Evolutionary conservation across 225 moss, liverwort and hornwort species (phyloP).

Genomic region (Rhytidiadelphus loreus): DNA sequence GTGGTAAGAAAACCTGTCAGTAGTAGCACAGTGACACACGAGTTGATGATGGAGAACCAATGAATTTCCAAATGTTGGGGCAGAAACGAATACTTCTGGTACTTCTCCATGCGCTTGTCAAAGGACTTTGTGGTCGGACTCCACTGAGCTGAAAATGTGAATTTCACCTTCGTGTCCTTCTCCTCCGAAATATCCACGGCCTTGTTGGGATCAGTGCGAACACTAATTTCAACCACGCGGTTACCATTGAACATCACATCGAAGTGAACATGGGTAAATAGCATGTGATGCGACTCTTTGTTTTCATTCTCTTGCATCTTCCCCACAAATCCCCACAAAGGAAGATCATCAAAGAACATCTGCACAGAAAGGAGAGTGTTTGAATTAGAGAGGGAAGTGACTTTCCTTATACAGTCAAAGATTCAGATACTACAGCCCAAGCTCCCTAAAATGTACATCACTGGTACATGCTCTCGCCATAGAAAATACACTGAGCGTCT

Average conservation of each 20-base stretch:
- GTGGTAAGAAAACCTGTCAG: conserved; percentile 94
- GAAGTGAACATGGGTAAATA: conserved; percentile 81
- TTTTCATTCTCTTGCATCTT: conserved; percentile 42
- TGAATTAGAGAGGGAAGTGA: neutral
- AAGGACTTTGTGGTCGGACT: conserved; percentile 38
- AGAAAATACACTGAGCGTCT: neutral
- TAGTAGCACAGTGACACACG: conserved; percentile 91
- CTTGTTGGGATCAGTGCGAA: conserved; percentile 52
- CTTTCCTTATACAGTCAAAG: neutral
- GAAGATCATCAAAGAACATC: conserved; percentile 99
- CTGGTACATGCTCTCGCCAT: neutral
- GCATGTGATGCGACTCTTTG: conserved; percentile 36
- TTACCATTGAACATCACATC: conserved; percentile 68
- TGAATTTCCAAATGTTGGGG: conserved; percentile 90
- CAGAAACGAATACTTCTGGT: conserved; percentile 68
- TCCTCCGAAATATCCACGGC: conserved; percentile 59
- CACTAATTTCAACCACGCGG: conserved; percentile 73
- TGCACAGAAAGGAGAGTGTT: conserved; percentile 15
- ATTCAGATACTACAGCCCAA: neutral
- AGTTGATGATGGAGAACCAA: conserved; percentile 99
- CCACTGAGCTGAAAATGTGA: conserved; percentile 84
- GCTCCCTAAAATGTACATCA: neutral
- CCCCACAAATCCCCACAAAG: conserved; percentile 87
- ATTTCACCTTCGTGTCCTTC: conserved; percentile 38
- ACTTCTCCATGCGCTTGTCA: conserved; percentile 84